These are phyloP conservation scores for Oldenlandia corymbosa DNA, from an alignment of 257 asterid genomes.

Conservation along the genomic window DNA sequence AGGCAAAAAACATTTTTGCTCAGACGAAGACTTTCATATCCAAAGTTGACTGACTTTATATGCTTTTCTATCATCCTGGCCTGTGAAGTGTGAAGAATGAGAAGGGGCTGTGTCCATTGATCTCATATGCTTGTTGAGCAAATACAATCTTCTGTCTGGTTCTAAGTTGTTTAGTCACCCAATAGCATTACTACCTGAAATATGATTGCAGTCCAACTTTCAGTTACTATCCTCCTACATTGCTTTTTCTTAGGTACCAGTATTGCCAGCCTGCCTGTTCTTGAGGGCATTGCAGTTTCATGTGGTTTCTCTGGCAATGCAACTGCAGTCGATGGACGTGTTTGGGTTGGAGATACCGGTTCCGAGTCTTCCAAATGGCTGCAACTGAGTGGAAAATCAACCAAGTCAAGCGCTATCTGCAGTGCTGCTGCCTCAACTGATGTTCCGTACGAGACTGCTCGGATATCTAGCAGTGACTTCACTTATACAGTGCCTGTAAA, in stretches of 20 bases:
- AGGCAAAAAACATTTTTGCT: neutral
- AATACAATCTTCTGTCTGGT: neutral
- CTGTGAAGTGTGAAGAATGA: no score
- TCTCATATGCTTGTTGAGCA: neutral
- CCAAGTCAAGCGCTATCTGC: slow-evolving; percentile 26
- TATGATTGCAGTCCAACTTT: slow-evolving; percentile 8
- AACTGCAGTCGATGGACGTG: slow-evolving; percentile 36
- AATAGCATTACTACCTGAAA: neutral
- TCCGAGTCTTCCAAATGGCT: slow-evolving; percentile 20
- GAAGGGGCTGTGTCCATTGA: neutral
- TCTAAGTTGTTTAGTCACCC: neutral
- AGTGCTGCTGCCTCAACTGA: slow-evolving; percentile 1
- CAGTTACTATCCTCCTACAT: slow-evolving; percentile 17
- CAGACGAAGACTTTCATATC: slow-evolving; percentile 1
- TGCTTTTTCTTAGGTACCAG: slow-evolving; percentile 14
- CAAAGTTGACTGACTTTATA: neutral
- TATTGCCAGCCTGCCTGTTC: slow-evolving; percentile 18
- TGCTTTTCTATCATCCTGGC: neutral
- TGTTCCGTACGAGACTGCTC: slow-evolving; percentile 26
- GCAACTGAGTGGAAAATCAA: slow-evolving; percentile 36
- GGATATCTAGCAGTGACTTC: slow-evolving; percentile 24
- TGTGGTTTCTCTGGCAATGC: slow-evolving; percentile 44
- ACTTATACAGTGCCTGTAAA: slow-evolving; percentile 18
- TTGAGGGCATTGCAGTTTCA: slow-evolving; percentile 37
- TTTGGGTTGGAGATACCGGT: slow-evolving; percentile 44